Evolutionary conservation across 2,329 filamentous ascomycete genomes (phyloP), one percentile per base, ranked within the genome.

Genomic region (Sporothrix protearum): DNA sequence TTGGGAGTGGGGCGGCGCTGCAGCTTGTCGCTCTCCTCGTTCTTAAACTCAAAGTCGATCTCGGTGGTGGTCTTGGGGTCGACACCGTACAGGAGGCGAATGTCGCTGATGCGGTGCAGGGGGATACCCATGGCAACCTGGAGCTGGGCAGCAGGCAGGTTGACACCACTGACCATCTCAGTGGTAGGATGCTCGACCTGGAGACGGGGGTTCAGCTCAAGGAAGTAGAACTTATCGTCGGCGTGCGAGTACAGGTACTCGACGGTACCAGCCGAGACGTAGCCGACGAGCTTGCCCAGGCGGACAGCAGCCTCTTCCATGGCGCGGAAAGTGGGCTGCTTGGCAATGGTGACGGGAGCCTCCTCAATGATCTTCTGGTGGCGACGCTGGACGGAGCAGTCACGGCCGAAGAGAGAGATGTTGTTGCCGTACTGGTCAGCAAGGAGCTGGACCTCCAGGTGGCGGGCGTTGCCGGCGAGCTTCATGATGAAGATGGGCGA

Each of bases 401-500:
- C 96, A 89, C 96, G 91, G 79, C 96, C 96, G 78, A 98, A 99
- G 68, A 99, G 89, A 9, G 96, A 99, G 80, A 99, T 97, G 85
- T 98, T 98, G 88, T 99, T 97, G 79, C 96, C 96, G 81, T 99
- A 99, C 86, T 99, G 94, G 85, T 99, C 96, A 75, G 96, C 96
- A 70, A 99, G 87, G 75, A 99, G 86, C 84, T 99, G 96, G 72
- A 99, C 96, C 83, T 99, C 96, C 83, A 99, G 85, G 87, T 99
- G 96, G 76, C 96, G 88, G 53, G 96, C 96, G 80, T 97, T 97
- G 77, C 95, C 96, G 67, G 96, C 96, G 75, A 99, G 86, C 89
- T 99, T 97, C 96, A 99, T 99, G 84, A 99, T 97, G 87, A 99
- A 99, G 83, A 99, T 99, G 76, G 96, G 96, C 39, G 96, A 99